phyloP scores from a whole-genome alignment of 1,139 yeast genomes.

The Pichia sp. region DNA sequence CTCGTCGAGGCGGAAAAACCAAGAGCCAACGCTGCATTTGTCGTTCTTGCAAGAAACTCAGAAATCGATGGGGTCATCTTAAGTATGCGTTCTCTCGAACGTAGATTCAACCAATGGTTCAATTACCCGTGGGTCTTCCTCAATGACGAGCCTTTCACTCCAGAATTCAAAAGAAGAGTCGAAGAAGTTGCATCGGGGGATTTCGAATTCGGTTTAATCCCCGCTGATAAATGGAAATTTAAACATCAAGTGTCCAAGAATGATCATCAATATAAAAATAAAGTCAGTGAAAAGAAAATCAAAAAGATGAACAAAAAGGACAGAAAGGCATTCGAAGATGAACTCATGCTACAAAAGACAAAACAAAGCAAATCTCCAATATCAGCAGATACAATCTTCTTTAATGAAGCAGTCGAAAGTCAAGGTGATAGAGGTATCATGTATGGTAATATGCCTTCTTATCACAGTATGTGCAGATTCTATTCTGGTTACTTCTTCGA shows the following conservation, averaged over 20 bases:
- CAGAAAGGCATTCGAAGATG: background rate
- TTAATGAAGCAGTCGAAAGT: constrained; percentile 54
- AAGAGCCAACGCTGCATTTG: constrained; percentile 74
- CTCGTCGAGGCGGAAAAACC: constrained; percentile 32
- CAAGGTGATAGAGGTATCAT: constrained; percentile 82
- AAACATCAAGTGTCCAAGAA: constrained; percentile 34
- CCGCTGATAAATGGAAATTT: constrained; percentile 57
- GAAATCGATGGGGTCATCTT: constrained; percentile 69
- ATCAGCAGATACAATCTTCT: constrained; percentile 24
- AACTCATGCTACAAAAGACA: background rate
- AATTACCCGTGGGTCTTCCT: constrained; percentile 87
- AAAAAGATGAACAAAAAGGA: background rate
- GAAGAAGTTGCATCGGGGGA: constrained; percentile 48
- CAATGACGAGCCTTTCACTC: constrained; percentile 72
- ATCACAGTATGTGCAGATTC: constrained; percentile 70
- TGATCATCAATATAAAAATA: background rate
- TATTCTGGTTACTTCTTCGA: constrained; percentile 77
- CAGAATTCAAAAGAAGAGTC: constrained; percentile 56
- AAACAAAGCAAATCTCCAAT: too few relatives aligned
- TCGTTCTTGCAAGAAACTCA: constrained; percentile 75
- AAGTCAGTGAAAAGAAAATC: background rate
- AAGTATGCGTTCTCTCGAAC: constrained; percentile 71
- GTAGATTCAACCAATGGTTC: constrained; percentile 89
- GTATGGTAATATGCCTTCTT: constrained; percentile 78
- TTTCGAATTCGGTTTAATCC: constrained; percentile 64